Evolutionary conservation across 2,329 filamentous ascomycete genomes (phyloP), one percentile per base, ranked within the genome.

Genomic region (Penicillium janthinellum): DNA sequence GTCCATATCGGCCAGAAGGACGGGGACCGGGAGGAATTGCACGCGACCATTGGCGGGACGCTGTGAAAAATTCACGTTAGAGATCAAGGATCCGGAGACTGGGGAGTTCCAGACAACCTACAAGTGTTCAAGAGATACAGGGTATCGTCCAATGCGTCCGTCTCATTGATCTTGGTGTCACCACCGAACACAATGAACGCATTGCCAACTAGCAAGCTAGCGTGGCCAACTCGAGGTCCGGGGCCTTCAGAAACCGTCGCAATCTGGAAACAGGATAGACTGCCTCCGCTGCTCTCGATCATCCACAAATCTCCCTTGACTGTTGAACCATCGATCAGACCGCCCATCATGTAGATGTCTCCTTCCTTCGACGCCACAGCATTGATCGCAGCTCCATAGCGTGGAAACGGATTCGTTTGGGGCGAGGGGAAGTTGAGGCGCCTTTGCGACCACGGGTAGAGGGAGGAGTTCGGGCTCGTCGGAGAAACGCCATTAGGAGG

Each of bases 101-200:
- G 42, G 7, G 20, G n/a, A 15, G 17, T 51, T 15, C 14, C 38
- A 28, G 45, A 28, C 60, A 56, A 82, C 94, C 80, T 83, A 98
- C 95, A 97, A 52, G 95, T 99, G 79, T 99, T 99, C 54, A 99
- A 83, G 53, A 99, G 84, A 77, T 99, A 99, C 12, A 99, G 81
- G 0, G 95, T 98, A 78, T 99, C 94, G 71, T 99, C 95, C 59
- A 99, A 81, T 51, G 91, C 84, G 76, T 99, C 95, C 35, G 87
- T 86, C 71, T 98, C 95, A 57, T 97, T 92, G 73, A 96, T 90
- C 78, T 99, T 99, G 54, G 95, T 99, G 76, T 99, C 96, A 73
- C 95, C 95, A 52, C 95, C 96, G 73, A 98, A 99, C 12, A 99
- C 95, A 68, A 99, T 99, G 75, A 98, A 99, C 0, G 95, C 95